phyloP scores from a whole-genome alignment of 352 stramenopile species.

The Phytophthora cactorum region DNA sequence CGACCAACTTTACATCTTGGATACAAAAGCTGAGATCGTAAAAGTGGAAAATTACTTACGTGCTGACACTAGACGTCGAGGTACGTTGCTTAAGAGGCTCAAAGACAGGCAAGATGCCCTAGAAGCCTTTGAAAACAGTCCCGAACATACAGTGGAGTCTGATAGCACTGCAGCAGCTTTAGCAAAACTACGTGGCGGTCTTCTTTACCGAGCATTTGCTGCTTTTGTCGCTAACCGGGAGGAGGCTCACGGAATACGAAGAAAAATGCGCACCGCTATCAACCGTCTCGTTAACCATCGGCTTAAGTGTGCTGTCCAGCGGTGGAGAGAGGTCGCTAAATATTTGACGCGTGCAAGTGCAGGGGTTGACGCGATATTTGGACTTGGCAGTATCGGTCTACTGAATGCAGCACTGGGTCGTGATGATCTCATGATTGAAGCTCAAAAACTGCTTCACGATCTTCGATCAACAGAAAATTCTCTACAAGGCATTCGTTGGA shows the following conservation, averaged over 20 bases:
- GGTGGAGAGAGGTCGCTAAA: conserved; percentile 40
- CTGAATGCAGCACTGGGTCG: conserved; percentile 56
- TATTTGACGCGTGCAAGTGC: conserved; percentile 15
- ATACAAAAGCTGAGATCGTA: conserved; percentile 76
- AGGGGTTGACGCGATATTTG: conserved; percentile 30
- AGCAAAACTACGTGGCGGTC: conserved; percentile 46
- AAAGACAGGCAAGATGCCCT: conserved; percentile 52
- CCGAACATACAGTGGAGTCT: conserved; percentile 17
- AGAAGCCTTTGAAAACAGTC: conserved; percentile 54
- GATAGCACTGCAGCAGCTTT: conserved; percentile 29
- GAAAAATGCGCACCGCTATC: conserved; percentile 49
- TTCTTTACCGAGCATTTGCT: conserved; percentile 56
- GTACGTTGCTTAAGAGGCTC: conserved; percentile 40
- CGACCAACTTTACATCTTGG: conserved; percentile 85
- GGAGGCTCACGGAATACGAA: conserved; percentile 35
- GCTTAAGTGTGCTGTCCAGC: conserved; percentile 28
- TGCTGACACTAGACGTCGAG: conserved; percentile 53
- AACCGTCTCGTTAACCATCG: conserved; percentile 34
- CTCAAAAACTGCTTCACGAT: conserved; percentile 49
- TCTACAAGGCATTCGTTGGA: conserved; percentile 51
- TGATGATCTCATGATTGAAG: conserved; percentile 55
- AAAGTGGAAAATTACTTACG: conserved; percentile 76
- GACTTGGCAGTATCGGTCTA: conserved; percentile 55
- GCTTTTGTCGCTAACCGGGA: conserved; percentile 55
- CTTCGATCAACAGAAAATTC: conserved; percentile 47